These are phyloP conservation scores for Leucocoprinus leucothites DNA, from an alignment of 768 basidiomycete species.

Conservation along the genomic window DNA sequence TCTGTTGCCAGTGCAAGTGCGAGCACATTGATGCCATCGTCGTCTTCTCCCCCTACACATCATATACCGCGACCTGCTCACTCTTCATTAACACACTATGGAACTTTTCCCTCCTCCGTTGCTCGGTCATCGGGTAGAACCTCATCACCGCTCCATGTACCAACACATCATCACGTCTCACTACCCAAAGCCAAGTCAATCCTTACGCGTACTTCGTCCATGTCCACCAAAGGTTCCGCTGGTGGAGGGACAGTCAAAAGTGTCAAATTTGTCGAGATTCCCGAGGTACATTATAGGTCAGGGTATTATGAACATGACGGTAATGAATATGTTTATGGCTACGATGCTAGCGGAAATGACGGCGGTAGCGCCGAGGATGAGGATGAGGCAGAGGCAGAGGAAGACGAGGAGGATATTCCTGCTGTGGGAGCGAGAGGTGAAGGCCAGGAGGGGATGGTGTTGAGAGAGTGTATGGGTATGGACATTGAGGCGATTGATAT, in stretches of 20 bases:
- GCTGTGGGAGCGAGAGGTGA: conserved; percentile 11
- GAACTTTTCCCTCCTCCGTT: neutral
- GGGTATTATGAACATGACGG: conserved; percentile 14
- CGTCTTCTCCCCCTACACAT: neutral
- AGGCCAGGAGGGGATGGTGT: conserved; percentile 11
- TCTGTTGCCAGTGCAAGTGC: neutral
- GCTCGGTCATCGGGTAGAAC: conserved; percentile 3
- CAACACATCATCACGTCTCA: conserved; percentile 10
- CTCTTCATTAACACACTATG: conserved; percentile 9
- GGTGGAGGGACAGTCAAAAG: conserved; percentile 40
- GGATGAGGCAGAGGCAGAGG: neutral
- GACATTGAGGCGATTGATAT: conserved; percentile 37
- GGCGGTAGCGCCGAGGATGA: neutral
- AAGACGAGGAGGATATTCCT: neutral
- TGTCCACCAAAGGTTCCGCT: conserved; percentile 38
- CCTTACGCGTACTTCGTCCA: conserved; percentile 49
- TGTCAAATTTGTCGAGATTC: conserved; percentile 69
- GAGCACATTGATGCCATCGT: neutral
- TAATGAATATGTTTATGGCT: conserved; percentile 5
- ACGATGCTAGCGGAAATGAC: neutral
- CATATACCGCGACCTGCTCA: conserved; percentile 1
- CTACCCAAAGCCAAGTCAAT: conserved; percentile 47
- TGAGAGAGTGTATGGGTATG: conserved; percentile 26
- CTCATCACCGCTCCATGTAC: neutral
- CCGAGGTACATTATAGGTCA: conserved; percentile 50